Base-by-base conservation (phyloP, 257 asterid species). In the Euphrasia confusa region DNA sequence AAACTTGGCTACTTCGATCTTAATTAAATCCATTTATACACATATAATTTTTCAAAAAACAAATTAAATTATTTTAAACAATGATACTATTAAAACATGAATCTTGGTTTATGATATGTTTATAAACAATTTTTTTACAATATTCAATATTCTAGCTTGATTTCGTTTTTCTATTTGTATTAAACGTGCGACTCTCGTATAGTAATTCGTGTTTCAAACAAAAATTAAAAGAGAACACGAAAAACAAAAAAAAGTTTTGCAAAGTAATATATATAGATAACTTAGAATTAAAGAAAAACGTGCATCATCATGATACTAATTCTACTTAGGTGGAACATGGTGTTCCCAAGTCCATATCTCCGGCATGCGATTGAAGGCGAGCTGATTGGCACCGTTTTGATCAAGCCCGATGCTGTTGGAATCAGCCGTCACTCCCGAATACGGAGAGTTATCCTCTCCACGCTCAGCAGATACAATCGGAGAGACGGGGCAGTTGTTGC, bases 291-390 rank as follows among this genome's bases (percentile, higher is more conserved):
- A 2, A 14, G 17, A 50, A n/a, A n/a, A n/a, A n/a, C 15, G 11
- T 4, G 14, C 14, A 37, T 53, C 14, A 37, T 53, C 24, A 21
- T 24, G 28, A 0, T 80, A 84, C 76, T 83, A 82, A 10, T 30
- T 30, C 33, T 81, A 66, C 14, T 56, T 42, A 4, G 85, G 73
- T 68, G 69, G 70, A 67, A 65, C 81, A 74, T 85, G 82, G 71
- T 80, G 66, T 3, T 82, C 88, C 90, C 90, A 90, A 44, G 73
- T 39, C 93, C 95, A 90, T 14, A 84, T 73, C 11, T 83, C 95
- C 4, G 84, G 68, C 49, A 77, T 59, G 26, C 75, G 72, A 67
- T 74, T 73, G 58, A 77, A 74, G 3, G 74, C 6, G 42, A 37
- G 39, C 14, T 24, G 58, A 18, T 81, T 77, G 7, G 68, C 73